Base-by-base conservation (phyloP, 2,329 filamentous ascomycete genomes). In the Botrytis hyacinthi region DNA sequence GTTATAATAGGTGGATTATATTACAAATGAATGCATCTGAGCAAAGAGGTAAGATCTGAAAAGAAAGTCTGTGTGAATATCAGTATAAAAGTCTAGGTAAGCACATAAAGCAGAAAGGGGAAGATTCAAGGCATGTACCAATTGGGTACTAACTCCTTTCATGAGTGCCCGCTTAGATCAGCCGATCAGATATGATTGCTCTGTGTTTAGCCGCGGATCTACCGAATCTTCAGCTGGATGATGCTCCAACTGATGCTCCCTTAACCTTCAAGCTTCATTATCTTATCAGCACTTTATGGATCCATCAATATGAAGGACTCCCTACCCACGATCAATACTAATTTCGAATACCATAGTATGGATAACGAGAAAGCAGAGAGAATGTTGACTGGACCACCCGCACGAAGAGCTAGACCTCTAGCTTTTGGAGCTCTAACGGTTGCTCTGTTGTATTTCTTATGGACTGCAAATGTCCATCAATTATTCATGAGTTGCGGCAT, bases 401-500 rank as follows among this genome's bases (percentile, higher is more conserved):
- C 68, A n/a, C 76, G 75, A 35, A 73, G 77, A 65, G 72, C 68
- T n/a, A 73, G 75, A 26, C 76, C 76, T 32, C 74, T 78, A 48
- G 69, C 66, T 40, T 70, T 75, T 35, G 79, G 75, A 26, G 77
- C 78, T 59, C 67, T 67, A 22, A 57, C 70, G 51, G 76, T 78
- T 32, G 77, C 76, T 35, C 57, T 79, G n/a, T 73, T 76, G 57
- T 80, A 80, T 70, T 42, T 79, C 57, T 54, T 78, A 18, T 78
- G 73, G 73, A 70, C 73, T 12, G 61, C 44, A 1, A 54, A 74
- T 20, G 60, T 77, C 18, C 71, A 73, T 63, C 51, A 61, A 9
- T 40, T 61, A 42, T 22, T 37, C 29, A 51, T 75, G 75, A 51
- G 54, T 46, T 62, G 35, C 44, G 68, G 32, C 6, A 54, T 65